Percentiles rank a stretch among this genome's conserved stretches.
phyloP scores from a whole-genome alignment of 176 grass and related monocot species.

The Guadua angustifolia region DNA sequence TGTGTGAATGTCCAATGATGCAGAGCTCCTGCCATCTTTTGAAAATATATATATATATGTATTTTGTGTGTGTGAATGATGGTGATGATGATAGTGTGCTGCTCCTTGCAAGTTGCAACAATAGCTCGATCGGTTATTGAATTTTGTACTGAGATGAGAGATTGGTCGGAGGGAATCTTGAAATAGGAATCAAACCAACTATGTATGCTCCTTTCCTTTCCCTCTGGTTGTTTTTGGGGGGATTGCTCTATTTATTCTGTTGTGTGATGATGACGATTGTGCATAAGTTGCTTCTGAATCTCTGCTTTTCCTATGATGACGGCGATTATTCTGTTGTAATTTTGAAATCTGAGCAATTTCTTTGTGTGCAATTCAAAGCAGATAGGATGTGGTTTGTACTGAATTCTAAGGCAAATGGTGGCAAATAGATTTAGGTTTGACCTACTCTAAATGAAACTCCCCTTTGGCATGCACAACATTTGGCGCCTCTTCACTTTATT shows the following conservation, averaged over 20 bases:
- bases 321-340: too few relatives aligned
- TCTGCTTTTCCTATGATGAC: not conserved
- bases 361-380: not conserved
- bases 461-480: constrained; percentile 7
- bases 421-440: not conserved
- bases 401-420: not conserved
- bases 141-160: constrained; percentile 20
- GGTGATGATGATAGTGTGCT: not conserved
- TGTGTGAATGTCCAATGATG: too few relatives aligned
- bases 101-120: constrained; percentile 3
- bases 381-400: not conserved
- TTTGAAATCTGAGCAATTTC: not conserved
- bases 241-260: not conserved
- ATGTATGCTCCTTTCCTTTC: not conserved
- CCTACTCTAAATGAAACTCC: not conserved
- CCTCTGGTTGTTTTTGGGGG: not conserved
- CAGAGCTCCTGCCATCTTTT: too few relatives aligned
- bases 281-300: constrained; percentile 5
- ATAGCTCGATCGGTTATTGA: not conserved
- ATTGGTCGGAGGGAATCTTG: constrained; percentile 35
- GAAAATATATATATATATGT: not conserved
- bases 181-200: constrained; percentile 25
- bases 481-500: too few relatives aligned
- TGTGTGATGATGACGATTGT: not conserved
- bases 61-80: constrained; percentile 6